Conservation (phyloP, 805 yeast species). For the Saturnispora silvae region DNA sequence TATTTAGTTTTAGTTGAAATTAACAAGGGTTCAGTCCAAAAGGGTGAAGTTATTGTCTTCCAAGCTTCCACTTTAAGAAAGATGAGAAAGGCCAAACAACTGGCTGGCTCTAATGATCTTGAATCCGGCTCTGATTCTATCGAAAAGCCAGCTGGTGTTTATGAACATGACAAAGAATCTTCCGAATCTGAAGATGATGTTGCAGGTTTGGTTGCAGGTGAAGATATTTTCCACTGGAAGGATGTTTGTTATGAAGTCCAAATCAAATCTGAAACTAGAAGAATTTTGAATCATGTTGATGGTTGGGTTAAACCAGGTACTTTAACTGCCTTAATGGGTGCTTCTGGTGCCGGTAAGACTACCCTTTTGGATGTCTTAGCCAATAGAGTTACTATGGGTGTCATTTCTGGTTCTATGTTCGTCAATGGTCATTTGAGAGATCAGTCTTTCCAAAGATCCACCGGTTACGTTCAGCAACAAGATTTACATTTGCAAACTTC, state of each 20-base stretch:
- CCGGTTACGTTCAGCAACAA: constrained; percentile 53
- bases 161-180: constrained; percentile 15
- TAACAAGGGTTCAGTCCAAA: constrained; percentile 53
- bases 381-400: constrained; percentile 45
- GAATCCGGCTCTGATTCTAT: constrained; percentile 18
- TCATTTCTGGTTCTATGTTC: constrained; percentile 46
- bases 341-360: constrained; percentile 56
- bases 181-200: constrained; percentile 21
- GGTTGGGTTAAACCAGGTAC: constrained; percentile 84
- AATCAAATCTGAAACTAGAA: constrained; percentile 49
- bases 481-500: constrained; percentile 42
- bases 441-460: constrained; percentile 40
- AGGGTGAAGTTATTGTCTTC: constrained; percentile 62
- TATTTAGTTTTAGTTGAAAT: constrained; percentile 47
- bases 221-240: constrained; percentile 67
- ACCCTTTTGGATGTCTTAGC: constrained; percentile 44
- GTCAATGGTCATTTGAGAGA: constrained; percentile 44
- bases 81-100: constrained; percentile 31
- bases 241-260: constrained; percentile 61
- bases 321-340: constrained; percentile 62
- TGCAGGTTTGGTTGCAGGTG: constrained; percentile 23
- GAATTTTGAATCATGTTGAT: constrained; percentile 54
- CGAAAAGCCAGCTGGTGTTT: constrained; percentile 20
- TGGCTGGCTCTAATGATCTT: constrained; percentile 18
- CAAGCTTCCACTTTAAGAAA: constrained; percentile 38